A percentile compares a stretch with the other conserved stretches of the same genome.
These are phyloP conservation scores for Strobilomyces confusus DNA, from an alignment of 768 basidiomycete species.

Conservation along the genomic window DNA sequence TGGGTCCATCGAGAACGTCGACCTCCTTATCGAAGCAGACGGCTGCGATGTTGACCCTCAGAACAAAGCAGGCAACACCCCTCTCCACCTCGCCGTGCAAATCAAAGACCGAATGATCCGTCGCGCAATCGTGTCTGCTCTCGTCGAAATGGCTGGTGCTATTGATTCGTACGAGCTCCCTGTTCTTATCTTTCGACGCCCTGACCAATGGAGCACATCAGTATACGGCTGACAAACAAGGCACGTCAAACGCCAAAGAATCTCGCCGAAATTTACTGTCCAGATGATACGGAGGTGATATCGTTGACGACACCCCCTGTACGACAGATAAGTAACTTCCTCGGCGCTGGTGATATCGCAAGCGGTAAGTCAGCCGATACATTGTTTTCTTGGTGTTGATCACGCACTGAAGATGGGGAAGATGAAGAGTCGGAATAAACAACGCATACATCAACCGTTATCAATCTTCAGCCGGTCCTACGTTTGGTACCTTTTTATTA, in stretches of 20 bases:
- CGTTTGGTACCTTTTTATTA: background rate
- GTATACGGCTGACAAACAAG: conserved; percentile 24
- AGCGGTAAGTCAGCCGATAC: conserved; percentile 8
- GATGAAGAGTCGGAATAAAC: background rate
- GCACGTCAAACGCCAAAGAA: conserved; percentile 26
- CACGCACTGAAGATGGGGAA: conserved; percentile 4
- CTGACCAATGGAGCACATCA: conserved; percentile 2
- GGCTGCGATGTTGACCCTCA: conserved; percentile 29
- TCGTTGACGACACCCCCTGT: conserved; percentile 19
- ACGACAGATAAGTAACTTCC: conserved; percentile 8
- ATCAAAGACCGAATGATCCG: conserved; percentile 13
- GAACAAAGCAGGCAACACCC: conserved; percentile 26
- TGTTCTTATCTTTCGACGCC: background rate
- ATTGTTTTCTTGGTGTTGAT: background rate
- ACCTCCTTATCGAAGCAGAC: conserved; percentile 20
- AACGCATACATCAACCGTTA: background rate
- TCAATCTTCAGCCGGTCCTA: background rate
- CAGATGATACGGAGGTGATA: conserved; percentile 13
- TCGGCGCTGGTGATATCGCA: conserved; percentile 17
- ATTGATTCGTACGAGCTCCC: conserved; percentile 18
- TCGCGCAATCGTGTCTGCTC: conserved; percentile 18
- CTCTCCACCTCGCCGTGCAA: conserved; percentile 27
- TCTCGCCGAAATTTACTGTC: conserved; percentile 20
- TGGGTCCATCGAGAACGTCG: conserved; percentile 17
- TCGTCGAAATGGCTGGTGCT: conserved; percentile 24